Conservation (phyloP, 169 alveolate genomes). For the Plasmodium ovale region DNA sequence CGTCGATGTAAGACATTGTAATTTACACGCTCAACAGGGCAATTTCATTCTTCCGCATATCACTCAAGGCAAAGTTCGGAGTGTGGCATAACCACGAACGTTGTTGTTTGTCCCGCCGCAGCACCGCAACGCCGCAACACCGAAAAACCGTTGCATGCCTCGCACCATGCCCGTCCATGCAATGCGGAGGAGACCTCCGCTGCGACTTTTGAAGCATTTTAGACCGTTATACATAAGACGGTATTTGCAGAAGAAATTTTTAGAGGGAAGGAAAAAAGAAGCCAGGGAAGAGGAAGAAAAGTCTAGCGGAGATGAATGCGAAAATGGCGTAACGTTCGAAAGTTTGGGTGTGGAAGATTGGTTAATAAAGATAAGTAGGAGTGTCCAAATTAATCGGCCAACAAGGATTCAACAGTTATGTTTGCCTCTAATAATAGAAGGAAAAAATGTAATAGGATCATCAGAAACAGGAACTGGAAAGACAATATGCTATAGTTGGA, state of each 20-base stretch:
- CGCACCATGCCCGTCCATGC: too few species aligned
- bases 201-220: conserved; percentile 3
- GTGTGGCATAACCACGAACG: too few species aligned
- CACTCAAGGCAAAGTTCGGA: too few species aligned
- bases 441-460: conserved; percentile 92
- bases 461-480: conserved; percentile 99
- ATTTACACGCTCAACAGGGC: too few species aligned
- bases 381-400: conserved; percentile 87
- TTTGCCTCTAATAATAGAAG: conserved; percentile 92
- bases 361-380: conserved; percentile 79
- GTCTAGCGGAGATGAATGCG: background rate
- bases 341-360: conserved; percentile 84
- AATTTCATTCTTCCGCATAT: too few species aligned
- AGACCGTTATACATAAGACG: conserved; percentile 19
- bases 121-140: too few species aligned
- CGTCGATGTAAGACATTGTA: too few species aligned
- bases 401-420: conserved; percentile 92
- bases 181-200: conserved; percentile 6
- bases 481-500: conserved; percentile 97
- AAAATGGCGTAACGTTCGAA: conserved; percentile 75
- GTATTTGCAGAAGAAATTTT: conserved; percentile 13
- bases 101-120: too few species aligned
- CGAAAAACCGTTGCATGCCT: too few species aligned
- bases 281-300: background rate
- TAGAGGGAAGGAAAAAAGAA: background rate